Percentiles rank a stretch among this genome's conserved stretches.
These are phyloP conservation scores for Coprinopsis cinerea DNA, from an alignment of 768 basidiomycete genomes.

Conservation along the genomic window DNA sequence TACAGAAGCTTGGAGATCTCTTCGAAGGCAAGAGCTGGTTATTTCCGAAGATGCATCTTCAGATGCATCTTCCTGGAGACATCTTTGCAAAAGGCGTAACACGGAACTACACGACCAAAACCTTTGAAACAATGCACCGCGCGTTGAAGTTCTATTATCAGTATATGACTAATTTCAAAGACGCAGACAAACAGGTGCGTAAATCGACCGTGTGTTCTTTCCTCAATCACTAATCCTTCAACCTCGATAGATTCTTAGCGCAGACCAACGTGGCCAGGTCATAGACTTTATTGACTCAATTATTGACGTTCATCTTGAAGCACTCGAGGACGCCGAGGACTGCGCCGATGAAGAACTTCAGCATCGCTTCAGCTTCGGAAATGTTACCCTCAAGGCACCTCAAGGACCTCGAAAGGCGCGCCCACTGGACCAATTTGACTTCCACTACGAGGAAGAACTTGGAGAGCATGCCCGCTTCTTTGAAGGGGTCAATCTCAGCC, in stretches of 20 bases:
- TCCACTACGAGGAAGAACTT: constrained; percentile 6
- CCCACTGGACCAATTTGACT: background rate
- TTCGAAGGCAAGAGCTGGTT: constrained; percentile 23
- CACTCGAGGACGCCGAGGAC: too few species aligned
- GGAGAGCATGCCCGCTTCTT: too few species aligned
- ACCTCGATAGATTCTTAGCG: background rate
- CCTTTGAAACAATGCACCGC: constrained; percentile 3
- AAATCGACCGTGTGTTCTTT: background rate
- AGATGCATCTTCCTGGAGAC: constrained; percentile 26
- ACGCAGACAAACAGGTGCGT: background rate
- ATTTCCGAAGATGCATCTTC: constrained; percentile 31
- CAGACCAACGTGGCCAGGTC: background rate
- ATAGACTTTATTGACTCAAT: background rate
- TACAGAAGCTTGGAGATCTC: background rate
- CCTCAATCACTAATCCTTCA: background rate
- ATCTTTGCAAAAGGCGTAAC: constrained; percentile 28
- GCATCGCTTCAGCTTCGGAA: background rate
- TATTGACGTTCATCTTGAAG: background rate
- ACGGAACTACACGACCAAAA: background rate
- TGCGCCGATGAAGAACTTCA: too few species aligned
- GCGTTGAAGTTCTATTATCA: background rate
- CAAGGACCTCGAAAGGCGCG: background rate
- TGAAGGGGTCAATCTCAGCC: background rate
- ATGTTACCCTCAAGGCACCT: background rate
- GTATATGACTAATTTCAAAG: constrained; percentile 3